Conservation (phyloP, 495 filamentous ascomycete genomes). For the Sabuloglossum arenarium region DNA sequence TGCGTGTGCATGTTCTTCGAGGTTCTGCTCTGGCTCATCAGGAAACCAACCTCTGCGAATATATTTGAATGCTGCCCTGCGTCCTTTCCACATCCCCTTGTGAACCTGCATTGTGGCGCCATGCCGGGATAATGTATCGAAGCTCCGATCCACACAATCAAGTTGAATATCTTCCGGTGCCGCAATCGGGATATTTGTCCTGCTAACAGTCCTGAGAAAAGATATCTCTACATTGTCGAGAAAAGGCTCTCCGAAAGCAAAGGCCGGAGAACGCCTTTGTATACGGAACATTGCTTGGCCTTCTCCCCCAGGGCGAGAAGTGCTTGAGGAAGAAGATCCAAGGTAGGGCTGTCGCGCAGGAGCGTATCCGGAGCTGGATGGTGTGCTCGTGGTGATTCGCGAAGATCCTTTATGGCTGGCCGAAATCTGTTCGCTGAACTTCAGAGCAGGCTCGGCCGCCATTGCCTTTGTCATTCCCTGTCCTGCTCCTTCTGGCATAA, state of each 20-base stretch:
- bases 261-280: not conserved
- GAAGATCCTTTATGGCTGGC: not conserved
- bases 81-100: not conserved
- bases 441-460: not conserved
- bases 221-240: not conserved
- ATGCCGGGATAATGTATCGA: not conserved
- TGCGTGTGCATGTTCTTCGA: not conserved
- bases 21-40: not conserved
- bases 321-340: not conserved
- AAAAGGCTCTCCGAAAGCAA: not conserved
- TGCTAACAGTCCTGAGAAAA: not conserved
- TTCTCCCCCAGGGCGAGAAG: not conserved
- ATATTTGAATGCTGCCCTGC: not conserved
- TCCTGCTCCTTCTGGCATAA: not conserved
- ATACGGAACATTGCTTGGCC: not conserved
- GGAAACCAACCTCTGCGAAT: not conserved
- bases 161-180: not conserved
- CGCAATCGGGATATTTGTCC: not conserved
- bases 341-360: not conserved
- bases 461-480: not conserved
- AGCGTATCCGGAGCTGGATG: not conserved
- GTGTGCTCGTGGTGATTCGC: not conserved
- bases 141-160: not conserved
- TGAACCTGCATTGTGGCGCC: not conserved
- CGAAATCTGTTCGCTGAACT: not conserved